phyloP scores from a whole-genome alignment of 441 rosid genomes.

The Erodium texanum region DNA sequence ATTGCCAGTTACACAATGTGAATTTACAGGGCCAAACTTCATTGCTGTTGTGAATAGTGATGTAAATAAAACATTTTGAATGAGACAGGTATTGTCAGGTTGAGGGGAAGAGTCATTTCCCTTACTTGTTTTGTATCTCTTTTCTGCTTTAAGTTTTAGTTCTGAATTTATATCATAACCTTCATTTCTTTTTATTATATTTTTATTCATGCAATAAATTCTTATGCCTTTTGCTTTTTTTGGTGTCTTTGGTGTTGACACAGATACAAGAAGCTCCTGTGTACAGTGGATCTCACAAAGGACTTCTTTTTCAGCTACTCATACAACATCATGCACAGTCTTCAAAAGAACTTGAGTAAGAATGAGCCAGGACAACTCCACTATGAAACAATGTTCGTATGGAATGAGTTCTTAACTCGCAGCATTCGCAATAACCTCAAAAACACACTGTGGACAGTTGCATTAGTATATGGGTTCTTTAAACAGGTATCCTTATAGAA shows the following conservation, averaged over 20 bases:
- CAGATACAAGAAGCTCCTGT: constrained; percentile 97
- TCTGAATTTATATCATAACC: constrained; percentile 13
- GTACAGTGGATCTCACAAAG: constrained; percentile 85
- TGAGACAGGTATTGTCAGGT: constrained; percentile 68
- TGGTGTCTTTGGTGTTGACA: constrained; percentile 22
- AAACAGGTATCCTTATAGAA: constrained; percentile 53
- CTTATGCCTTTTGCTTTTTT: constrained; percentile 1
- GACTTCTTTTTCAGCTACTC: constrained; percentile 99
- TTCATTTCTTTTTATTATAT: constrained; percentile 13
- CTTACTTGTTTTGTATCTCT: neutral
- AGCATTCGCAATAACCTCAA: constrained; percentile 79
- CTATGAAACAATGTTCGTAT: constrained; percentile 94
- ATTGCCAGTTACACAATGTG: constrained; percentile 27
- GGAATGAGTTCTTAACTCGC: constrained; percentile 95
- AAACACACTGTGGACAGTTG: constrained; percentile 94
- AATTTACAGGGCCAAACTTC: constrained; percentile 59
- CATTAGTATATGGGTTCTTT: constrained; percentile 90
- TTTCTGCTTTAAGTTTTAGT: constrained; percentile 12
- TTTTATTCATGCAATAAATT: constrained; percentile 25
- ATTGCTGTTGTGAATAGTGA: constrained; percentile 41
- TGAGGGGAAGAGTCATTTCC: constrained; percentile 34
- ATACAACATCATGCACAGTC: constrained; percentile 84
- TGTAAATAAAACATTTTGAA: constrained; percentile 41
- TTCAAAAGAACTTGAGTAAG: constrained; percentile 73
- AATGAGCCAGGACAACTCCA: constrained; percentile 56